These are phyloP conservation scores for Moesziomyces sp. DNA, from an alignment of 1,284 basidiomycete species.

Conservation along the genomic window DNA sequence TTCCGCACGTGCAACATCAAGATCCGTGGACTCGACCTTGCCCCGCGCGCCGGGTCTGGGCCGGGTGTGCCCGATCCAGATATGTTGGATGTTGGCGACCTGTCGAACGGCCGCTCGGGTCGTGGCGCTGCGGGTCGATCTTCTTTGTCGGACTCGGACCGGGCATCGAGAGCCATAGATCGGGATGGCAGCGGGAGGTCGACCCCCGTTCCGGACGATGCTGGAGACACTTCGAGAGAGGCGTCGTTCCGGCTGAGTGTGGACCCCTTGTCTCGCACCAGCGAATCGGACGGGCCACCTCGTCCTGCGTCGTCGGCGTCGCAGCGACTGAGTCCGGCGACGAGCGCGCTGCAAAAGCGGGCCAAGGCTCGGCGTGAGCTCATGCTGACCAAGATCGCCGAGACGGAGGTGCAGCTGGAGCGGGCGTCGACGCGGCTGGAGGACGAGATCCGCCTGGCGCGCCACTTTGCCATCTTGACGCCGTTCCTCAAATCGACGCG, in stretches of 20 bases:
- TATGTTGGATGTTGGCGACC: slow-evolving; percentile 61
- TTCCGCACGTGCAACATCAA: slow-evolving; percentile 88
- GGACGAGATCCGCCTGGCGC: slow-evolving; percentile 55
- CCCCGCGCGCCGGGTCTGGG: slow-evolving; percentile 24
- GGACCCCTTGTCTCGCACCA: slow-evolving; percentile 16
- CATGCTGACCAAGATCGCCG: slow-evolving; percentile 70
- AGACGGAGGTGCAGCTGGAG: slow-evolving; percentile 84
- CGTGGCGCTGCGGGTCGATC: slow-evolving; percentile 11
- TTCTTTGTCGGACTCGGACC: slow-evolving; percentile 33
- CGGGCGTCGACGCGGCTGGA: slow-evolving; percentile 31
- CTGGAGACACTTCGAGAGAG: slow-evolving; percentile 21
- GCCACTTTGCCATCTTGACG: slow-evolving; percentile 59
- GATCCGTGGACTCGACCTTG: slow-evolving; percentile 75
- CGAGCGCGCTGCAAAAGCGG: slow-evolving; percentile 37
- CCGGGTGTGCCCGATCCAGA: slow-evolving; percentile 12
- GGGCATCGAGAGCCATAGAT: slow-evolving; percentile 7
- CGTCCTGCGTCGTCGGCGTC: slow-evolving; percentile 43
- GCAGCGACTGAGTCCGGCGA: slow-evolving; percentile 28
- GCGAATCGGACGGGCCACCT: slow-evolving; percentile 19
- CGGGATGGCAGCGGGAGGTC: slow-evolving; percentile 29
- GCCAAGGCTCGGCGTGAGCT: slow-evolving; percentile 41
- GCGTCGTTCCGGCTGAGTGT: slow-evolving; percentile 9
- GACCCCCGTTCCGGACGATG: slow-evolving; percentile 24
- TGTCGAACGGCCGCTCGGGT: slow-evolving; percentile 27
- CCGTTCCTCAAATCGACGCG: slow-evolving; percentile 61